A percentile compares a stretch with the other conserved stretches of the same genome.
Conservation (phyloP, 2,329 filamentous ascomycete species). For the Pseudogymnoascus sp. region DNA sequence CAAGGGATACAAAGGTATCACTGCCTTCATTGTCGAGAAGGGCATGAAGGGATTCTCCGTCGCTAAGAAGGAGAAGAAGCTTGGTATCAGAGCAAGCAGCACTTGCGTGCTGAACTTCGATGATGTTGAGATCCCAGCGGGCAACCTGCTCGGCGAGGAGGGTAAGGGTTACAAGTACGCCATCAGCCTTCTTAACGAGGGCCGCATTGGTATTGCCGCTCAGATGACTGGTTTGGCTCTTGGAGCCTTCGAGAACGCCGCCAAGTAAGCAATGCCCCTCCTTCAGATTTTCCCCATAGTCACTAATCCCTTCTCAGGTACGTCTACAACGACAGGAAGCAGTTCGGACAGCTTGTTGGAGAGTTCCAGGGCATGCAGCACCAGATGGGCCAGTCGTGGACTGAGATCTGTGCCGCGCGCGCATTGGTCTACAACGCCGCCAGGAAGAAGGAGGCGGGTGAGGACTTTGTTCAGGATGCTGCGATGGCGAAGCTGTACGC, state of each 20-base stretch:
- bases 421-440: conserved; percentile 93
- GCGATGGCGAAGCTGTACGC: conserved; percentile 98
- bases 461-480: conserved; percentile 90
- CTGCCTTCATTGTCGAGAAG: conserved; percentile 92
- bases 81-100: conserved; percentile 90
- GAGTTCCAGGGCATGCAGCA: conserved; percentile 99
- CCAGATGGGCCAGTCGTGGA: conserved; percentile 93
- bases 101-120: conserved; percentile 98
- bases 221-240: conserved; percentile 97
- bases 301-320: conserved; percentile 46
- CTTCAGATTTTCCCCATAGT: conserved; percentile 13
- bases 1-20: conserved; percentile 95
- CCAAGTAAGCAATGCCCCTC: conserved; percentile 38
- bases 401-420: conserved; percentile 84
- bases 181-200: conserved; percentile 89
- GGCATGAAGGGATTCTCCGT: conserved; percentile 82
- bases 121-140: conserved; percentile 83
- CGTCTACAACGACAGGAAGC: conserved; percentile 96
- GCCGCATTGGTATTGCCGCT: conserved; percentile 92
- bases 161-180: conserved; percentile 98
- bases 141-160: conserved; percentile 79
- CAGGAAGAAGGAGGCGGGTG: conserved; percentile 94
- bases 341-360: conserved; percentile 88
- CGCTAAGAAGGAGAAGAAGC: conserved; percentile 99
- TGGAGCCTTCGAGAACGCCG: conserved; percentile 92